phyloP scores from a whole-genome alignment of 257 asterid genomes.

The Penstemon davidsonii region DNA sequence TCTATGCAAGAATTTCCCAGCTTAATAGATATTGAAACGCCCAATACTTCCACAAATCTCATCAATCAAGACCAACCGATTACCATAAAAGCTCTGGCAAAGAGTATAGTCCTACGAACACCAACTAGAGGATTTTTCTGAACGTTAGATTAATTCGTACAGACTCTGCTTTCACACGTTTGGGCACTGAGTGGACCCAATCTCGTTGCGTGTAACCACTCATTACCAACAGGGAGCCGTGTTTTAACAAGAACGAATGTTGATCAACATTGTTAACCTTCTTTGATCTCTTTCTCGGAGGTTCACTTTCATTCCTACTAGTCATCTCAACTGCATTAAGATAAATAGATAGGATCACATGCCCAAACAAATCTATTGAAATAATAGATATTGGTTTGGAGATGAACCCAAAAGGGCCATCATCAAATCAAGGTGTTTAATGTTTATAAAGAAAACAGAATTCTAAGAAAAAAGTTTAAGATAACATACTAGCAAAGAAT shows the following conservation, averaged over 20 bases:
- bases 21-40: no score
- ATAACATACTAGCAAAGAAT: background rate
- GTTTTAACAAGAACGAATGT: constrained; percentile 60
- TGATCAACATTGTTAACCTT: constrained; percentile 43
- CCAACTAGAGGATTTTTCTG: constrained; percentile 46
- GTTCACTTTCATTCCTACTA: constrained; percentile 44
- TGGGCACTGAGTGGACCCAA: constrained; percentile 95
- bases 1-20: no score
- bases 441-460: background rate
- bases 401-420: background rate
- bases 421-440: background rate
- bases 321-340: constrained; percentile 30
- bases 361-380: background rate
- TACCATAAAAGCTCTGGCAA: no score
- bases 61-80: no score
- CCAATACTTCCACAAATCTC: no score
- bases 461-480: background rate
- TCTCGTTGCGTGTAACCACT: constrained; percentile 85
- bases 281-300: constrained; percentile 61
- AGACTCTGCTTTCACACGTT: constrained; percentile 73
- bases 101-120: background rate
- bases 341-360: background rate
- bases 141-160: constrained; percentile 83
- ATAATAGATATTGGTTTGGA: background rate
- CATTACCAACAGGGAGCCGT: constrained; percentile 89